A percentile compares a stretch with the other conserved stretches of the same genome.
phyloP scores from a whole-genome alignment of 2,329 filamentous ascomycete genomes.

The Paraconiothyrium brasiliense region DNA sequence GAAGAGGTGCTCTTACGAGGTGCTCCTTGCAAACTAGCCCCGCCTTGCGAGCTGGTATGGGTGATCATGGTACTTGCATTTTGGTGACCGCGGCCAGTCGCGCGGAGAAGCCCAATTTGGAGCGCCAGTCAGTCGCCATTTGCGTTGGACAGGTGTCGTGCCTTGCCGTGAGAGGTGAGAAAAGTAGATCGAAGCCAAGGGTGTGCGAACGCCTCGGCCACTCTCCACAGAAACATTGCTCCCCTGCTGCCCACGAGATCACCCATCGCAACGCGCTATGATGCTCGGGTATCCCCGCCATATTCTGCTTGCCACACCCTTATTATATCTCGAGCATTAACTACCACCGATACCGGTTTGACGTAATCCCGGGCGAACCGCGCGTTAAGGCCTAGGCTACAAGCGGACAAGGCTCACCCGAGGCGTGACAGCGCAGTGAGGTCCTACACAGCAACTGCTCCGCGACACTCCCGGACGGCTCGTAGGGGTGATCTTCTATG shows the following conservation, averaged over 20 bases:
- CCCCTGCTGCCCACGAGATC: constrained; percentile 11
- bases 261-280: neutral
- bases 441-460: constrained; percentile 35
- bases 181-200: constrained; percentile 1
- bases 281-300: constrained; percentile 16
- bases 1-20: constrained; percentile 30
- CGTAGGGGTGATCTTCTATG: constrained; percentile 38
- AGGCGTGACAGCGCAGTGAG: constrained; percentile 41
- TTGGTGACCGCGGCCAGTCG: constrained; percentile 55
- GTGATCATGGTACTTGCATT: constrained; percentile 56
- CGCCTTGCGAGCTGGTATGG: neutral
- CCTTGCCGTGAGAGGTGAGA: constrained; percentile 53
- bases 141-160: constrained; percentile 1
- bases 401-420: constrained; percentile 32
- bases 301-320: constrained; percentile 9
- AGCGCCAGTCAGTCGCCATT: constrained; percentile 50
- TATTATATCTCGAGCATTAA: neutral
- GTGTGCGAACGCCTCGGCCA: constrained; percentile 17
- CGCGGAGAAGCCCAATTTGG: constrained; percentile 55
- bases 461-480: constrained; percentile 40
- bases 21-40: constrained; percentile 17
- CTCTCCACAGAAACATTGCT: neutral
- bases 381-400: constrained; percentile 29
- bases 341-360: constrained; percentile 9
- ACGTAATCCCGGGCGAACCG: constrained; percentile 34